Evolutionary conservation across 106 monocot genomes (phyloP).

Genomic region (Dioscorea zingiberensis): DNA sequence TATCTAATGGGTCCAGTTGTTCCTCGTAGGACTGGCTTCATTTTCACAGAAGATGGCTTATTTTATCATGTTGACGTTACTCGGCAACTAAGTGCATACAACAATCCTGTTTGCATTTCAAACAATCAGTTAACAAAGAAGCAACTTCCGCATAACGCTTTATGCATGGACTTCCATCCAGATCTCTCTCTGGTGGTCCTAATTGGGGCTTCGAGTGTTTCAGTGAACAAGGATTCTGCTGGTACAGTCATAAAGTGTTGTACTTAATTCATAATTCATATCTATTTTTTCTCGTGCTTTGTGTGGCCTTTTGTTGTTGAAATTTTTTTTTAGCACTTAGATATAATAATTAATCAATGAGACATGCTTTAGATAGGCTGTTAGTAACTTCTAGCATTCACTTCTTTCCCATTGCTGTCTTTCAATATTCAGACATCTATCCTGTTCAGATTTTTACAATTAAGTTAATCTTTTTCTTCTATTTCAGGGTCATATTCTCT

Average conservation of each 20-base stretch:
- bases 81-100: conserved; percentile 27
- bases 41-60: conserved; percentile 61
- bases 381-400: background rate
- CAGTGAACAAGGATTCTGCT: conserved; percentile 15
- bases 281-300: background rate
- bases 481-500: conserved; percentile 59
- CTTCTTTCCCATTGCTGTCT: background rate
- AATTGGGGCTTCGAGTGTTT: conserved; percentile 33
- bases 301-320: background rate
- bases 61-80: conserved; percentile 51
- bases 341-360: no score
- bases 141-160: conserved; percentile 26
- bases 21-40: conserved; percentile 43
- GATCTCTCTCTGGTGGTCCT: conserved; percentile 53
- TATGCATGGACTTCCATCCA: conserved; percentile 66
- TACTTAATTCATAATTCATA: background rate
- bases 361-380: no score
- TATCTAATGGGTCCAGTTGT: no score
- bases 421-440: background rate
- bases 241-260: conserved; percentile 19
- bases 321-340: no score
- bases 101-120: conserved; percentile 15
- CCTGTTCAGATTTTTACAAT: background rate
- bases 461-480: background rate
- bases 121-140: conserved; percentile 15